Base-by-base conservation (phyloP, 1,284 basidiomycete genomes). In the Coriolopsis trogii region DNA sequence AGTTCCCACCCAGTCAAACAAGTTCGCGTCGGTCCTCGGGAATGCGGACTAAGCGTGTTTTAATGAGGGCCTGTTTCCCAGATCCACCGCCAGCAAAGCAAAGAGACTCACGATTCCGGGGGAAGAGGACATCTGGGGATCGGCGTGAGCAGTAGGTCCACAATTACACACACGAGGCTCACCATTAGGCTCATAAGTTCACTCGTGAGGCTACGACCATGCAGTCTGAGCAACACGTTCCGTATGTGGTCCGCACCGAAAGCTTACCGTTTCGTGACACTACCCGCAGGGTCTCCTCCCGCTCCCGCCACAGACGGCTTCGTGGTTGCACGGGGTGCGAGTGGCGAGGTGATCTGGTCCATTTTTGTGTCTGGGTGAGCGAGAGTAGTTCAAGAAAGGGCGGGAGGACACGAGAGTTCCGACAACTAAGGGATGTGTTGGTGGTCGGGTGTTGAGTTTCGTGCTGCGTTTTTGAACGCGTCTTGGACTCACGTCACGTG, bases 161-260 rank as follows among this genome's bases (percentile, higher is more conserved):
- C 3, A 33, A 29, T 33, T 15, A 23, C 20, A 38, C 18, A 23
- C 23, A 38, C 31, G 30, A 38, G 21, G 66, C 85, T 60, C 57
- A 89, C 89, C 89, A 92, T 91, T 43, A 92, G 74, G 28, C 85
- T 85, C 90, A 92, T 92, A 16, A 92, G 80, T 71, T 92, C 89
- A 66, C 78, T 91, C 60, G 82, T 82, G 49, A 92, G 76, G 49
- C 90, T 89, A 53, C 13, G n/a, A n/a, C 48, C 23, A 42, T 34
- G 6, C 4, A 23, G 42, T 16, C 13, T 43, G 13, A 18, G 39
- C 41, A 48, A 24, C 34, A 28, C 2, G 16, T 60, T 28, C 46
- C 24, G 46, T 51, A 56, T 18, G 40, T 34, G 48, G 46, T 47
- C 42, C 51, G 30, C 23, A 38, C 31, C 31, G 12, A 36, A 15